A percentile compares a stretch with the other conserved stretches of the same genome.
Evolutionary conservation across 306 rosid genomes (phyloP).

Genomic region (Pterocarpus santalinus): DNA sequence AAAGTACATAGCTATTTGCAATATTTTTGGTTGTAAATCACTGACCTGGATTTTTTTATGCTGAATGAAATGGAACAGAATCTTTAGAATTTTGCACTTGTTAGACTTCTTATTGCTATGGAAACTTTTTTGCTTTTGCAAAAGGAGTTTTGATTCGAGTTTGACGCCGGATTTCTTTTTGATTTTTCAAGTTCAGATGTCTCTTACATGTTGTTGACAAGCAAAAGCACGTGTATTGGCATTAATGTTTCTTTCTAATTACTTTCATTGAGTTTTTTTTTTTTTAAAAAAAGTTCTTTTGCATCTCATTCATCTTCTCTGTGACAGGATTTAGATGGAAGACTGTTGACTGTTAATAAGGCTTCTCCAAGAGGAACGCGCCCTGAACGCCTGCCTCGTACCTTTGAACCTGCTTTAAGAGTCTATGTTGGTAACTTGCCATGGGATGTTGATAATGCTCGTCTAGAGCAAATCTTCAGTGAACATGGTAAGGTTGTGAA

Average conservation of each 20-base stretch:
- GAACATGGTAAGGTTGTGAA: conserved; percentile 84
- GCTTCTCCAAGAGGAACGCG: conserved; percentile 90
- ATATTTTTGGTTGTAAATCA: not conserved
- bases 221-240: not conserved
- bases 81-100: conserved; percentile 9
- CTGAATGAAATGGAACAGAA: conserved; percentile 13
- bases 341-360: conserved; percentile 84
- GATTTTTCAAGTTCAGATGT: not conserved
- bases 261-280: not conserved
- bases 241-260: not conserved
- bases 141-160: not conserved
- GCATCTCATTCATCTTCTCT: not conserved
- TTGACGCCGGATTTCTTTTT: not conserved
- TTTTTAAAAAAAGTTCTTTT: not conserved
- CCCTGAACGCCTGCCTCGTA: conserved; percentile 72
- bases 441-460: conserved; percentile 79
- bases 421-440: conserved; percentile 93
- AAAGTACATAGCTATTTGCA: not conserved
- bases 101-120: not conserved
- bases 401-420: conserved; percentile 58
- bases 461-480: conserved; percentile 79
- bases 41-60: not conserved
- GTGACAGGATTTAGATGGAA: conserved; percentile 75
- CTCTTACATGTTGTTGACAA: not conserved
- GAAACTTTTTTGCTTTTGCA: not conserved